Percentiles rank a stretch among this genome's conserved stretches.
These are phyloP conservation scores for Paspalum notatum DNA, from an alignment of 176 grass and related monocot genomes.

Conservation along the genomic window DNA sequence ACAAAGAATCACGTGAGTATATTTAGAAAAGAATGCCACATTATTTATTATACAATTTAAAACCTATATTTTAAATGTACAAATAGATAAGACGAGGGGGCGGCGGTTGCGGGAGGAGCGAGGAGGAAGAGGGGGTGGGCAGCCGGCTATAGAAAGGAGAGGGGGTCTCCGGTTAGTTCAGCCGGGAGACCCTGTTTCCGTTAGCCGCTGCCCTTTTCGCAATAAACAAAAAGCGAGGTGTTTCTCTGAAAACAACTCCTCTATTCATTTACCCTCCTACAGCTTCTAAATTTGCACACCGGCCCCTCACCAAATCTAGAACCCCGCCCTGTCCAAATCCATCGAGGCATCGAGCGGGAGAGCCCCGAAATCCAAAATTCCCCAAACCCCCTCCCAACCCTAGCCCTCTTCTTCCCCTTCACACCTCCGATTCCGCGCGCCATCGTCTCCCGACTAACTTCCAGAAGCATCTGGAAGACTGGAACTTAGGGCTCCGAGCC, in stretches of 20 bases:
- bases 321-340: constrained; percentile 30
- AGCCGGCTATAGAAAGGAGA: no score
- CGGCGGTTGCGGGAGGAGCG: no score
- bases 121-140: no score
- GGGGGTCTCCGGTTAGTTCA: no score
- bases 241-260: not conserved
- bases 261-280: no score
- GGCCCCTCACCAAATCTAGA: constrained; percentile 17
- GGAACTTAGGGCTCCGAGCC: not conserved
- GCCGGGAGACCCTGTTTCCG: no score
- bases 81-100: no score
- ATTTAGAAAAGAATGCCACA: no score
- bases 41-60: no score
- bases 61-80: no score
- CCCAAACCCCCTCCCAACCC: constrained; percentile 47
- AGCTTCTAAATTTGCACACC: not conserved
- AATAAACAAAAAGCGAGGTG: not conserved
- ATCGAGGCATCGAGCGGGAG: constrained; percentile 69
- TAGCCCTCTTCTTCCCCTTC: not conserved
- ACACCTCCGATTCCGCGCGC: constrained; percentile 25
- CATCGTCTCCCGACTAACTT: constrained; percentile 1
- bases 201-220: no score
- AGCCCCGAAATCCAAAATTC: constrained; percentile 53
- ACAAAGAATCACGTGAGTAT: no score
- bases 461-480: constrained; percentile 31